Base-by-base conservation (phyloP, 805 yeast species). In the Helenozyma rhizophorensis region DNA sequence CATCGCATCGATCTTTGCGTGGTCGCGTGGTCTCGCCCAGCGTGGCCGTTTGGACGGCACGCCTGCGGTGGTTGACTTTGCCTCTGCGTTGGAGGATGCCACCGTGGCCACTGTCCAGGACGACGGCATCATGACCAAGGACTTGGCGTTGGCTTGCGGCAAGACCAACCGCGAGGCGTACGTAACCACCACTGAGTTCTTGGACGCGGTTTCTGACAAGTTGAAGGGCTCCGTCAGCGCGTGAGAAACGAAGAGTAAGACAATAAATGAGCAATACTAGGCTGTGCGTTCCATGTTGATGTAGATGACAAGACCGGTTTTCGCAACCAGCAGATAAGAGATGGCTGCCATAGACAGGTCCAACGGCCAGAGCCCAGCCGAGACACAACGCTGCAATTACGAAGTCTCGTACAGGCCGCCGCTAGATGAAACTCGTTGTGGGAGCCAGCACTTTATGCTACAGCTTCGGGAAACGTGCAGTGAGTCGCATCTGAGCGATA, bases 1-100 rank as follows among this genome's bases (percentile, higher is more conserved):
- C 12, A 90, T 90, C 62, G 97, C 97, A 3, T 88, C 96, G 10
- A 90, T 90, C 48, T 90, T 83, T 56, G 97, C 97, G 19, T 90
- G 97, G 97, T 73, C 95, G 23, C 80, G 95, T 54, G 97, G 97
- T 55, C 64, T 90, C 31, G 78, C 79, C 45, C 96, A 89, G 68
- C 83, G 97, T 68, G 97, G 97, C 50, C 80, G 74, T 54, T 70
- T 90, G 40, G 97, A 90, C 61, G 63, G 65, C 33, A 88, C 96
- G 26, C 93, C 94, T 12, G 93, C 80, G 18, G 96, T 90, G 27
- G 75, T 78, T 36, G 63, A 76, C 48, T 90, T 90, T 58, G 97
- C 85, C 43, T 71, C 83, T 49, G 58, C 65, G 30, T 70, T 90
- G 47, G 97, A 90, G 70, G 65, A 72, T 56, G 94, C 96, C 33